Base-by-base conservation (phyloP, 495 filamentous ascomycete genomes). In the Penicillium daleae region DNA sequence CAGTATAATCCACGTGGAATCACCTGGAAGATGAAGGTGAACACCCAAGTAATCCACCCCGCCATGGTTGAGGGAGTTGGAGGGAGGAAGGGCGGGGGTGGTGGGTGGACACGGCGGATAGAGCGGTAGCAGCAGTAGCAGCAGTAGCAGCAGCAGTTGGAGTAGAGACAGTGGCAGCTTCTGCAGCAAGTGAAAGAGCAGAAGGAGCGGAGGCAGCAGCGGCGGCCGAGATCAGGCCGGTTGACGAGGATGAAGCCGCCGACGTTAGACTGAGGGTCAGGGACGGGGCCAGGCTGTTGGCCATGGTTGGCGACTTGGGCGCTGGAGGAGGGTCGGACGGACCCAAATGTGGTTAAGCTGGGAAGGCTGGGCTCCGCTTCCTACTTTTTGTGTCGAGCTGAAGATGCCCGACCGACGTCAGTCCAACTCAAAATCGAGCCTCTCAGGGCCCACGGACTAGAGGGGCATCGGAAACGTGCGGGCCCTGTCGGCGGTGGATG, bases 1-100 rank as follows among this genome's bases (percentile, higher is more conserved):
- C 87, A 95, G 80, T 92, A 96, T 39, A 97, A 75, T 7, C 92
- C 76, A 48, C 84, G 84, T 33, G 95, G 94, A 37, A 97, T 78
- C 37, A 75, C 71, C 50, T 78, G 75, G 52, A 82, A 79, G 58
- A 76, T 42, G 49, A 81, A 69, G 65, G 74, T 66, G 51, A 82
- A 78, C 42, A 79, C 57, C 76, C 76, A 76, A 53, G 74, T 69
- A 51, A 80, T 73, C 71, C 74, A 77, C 67, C 79, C 78, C 69
- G 76, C 73, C 79, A 80, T 80, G 62, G 73, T 78, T 62, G 76
- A 70, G 15, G 75, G 75, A 54, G 63, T 61, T 53, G 76, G 68
- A 42, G 72, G 71, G 44, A 69, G 67, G 33, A 70, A 60, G 32
- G 68, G 68, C 57, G 75, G 71, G 62, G 71, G 71, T 35, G 35